These are phyloP conservation scores for Metschnikowia baotianmanensis DNA, from an alignment of 805 yeast genomes.

Conservation along the genomic window DNA sequence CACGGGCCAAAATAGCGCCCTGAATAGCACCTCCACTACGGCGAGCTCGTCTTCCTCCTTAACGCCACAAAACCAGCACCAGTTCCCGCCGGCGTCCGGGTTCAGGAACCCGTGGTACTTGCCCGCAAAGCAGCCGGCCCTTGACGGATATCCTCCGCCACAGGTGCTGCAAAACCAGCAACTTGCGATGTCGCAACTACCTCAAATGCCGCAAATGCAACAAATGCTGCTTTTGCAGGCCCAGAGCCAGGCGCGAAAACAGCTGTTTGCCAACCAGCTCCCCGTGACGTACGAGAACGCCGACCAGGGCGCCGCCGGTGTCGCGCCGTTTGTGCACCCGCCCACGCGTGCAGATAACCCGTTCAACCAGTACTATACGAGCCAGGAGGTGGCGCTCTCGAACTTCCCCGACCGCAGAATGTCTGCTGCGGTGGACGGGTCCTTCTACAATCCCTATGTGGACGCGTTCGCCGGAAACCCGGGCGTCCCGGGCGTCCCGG, in stretches of 20 bases:
- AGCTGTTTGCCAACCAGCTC: slow-evolving; percentile 40
- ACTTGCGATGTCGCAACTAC: too few species aligned
- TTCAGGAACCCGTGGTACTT: slow-evolving; percentile 47
- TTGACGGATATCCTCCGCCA: slow-evolving; percentile 9
- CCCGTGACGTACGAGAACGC: slow-evolving; percentile 51
- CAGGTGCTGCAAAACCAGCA: slow-evolving; percentile 2
- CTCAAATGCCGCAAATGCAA: too few species aligned
- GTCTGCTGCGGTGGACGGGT: slow-evolving; percentile 37
- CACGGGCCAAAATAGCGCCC: not conserved
- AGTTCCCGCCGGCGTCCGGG: slow-evolving; percentile 23
- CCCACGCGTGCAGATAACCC: slow-evolving; percentile 47
- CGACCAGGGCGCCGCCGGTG: slow-evolving; percentile 19
- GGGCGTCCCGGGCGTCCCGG: too few species aligned
- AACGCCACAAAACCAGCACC: slow-evolving; percentile 4
- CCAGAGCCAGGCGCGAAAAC: slow-evolving; percentile 29
- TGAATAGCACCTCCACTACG: not conserved
- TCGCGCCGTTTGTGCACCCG: slow-evolving; percentile 33
- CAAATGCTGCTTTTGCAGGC: slow-evolving; percentile 26
- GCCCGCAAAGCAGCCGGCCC: slow-evolving; percentile 20
- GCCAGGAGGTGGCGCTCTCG: slow-evolving; percentile 34
- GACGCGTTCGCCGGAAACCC: too few species aligned
- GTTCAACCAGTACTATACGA: slow-evolving; percentile 40
- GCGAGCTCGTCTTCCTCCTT: too few species aligned
- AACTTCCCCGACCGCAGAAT: slow-evolving; percentile 32
- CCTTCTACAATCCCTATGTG: slow-evolving; percentile 23